Evolutionary conservation across 306 rosid genomes (phyloP).

Genomic region (Mimosa pudica): DNA sequence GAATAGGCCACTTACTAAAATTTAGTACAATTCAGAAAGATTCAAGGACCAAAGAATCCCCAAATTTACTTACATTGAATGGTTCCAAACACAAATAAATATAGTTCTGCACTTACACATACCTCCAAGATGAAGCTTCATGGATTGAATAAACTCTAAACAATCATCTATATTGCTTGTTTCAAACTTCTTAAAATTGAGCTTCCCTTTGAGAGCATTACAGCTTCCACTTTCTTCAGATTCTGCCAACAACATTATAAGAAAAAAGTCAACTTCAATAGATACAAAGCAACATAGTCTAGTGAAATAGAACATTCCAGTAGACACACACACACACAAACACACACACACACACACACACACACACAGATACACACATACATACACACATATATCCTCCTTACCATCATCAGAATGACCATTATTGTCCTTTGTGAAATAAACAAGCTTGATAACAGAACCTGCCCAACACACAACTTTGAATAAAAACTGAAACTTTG

Average conservation of each 20-base stretch:
- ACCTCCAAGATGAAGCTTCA: slow-evolving; percentile 71
- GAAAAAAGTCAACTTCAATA: not conserved
- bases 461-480: slow-evolving; percentile 55
- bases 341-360: too few species aligned
- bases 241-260: slow-evolving; percentile 27
- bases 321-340: not conserved
- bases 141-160: slow-evolving; percentile 67
- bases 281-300: not conserved
- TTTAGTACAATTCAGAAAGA: not conserved
- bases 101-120: slow-evolving; percentile 26
- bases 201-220: slow-evolving; percentile 69
- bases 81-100: slow-evolving; percentile 17
- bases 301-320: slow-evolving; percentile 21
- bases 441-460: slow-evolving; percentile 77
- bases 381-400: slow-evolving; percentile 27
- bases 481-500: not conserved
- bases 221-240: slow-evolving; percentile 35
- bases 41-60: not conserved
- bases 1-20: not conserved
- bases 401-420: slow-evolving; percentile 42
- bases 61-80: not conserved
- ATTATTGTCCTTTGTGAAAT: slow-evolving; percentile 59
- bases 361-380: too few species aligned
- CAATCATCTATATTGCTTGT: slow-evolving; percentile 80
- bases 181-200: slow-evolving; percentile 81